Percentiles rank a stretch among this genome's conserved stretches.
These are phyloP conservation scores for Yamadazyma tumulicola DNA, from an alignment of 805 yeast genomes.

Conservation along the genomic window DNA sequence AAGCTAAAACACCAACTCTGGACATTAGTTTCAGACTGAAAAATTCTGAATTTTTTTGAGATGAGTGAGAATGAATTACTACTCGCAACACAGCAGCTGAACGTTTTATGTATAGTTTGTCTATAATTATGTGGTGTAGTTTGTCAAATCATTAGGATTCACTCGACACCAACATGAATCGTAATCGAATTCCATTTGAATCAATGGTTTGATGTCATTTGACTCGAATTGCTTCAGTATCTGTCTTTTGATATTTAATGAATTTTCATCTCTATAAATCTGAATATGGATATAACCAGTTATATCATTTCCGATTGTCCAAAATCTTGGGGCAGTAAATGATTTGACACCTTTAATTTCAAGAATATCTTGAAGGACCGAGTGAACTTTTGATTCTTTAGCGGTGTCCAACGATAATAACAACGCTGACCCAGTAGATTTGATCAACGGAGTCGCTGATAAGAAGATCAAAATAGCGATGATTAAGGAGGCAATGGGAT, in stretches of 20 bases:
- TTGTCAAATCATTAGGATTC: constrained; percentile 6
- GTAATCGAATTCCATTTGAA: constrained; percentile 66
- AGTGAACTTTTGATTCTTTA: constrained; percentile 62
- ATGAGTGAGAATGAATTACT: constrained; percentile 1
- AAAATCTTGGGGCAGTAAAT: constrained; percentile 85
- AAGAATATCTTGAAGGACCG: constrained; percentile 63
- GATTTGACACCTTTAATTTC: constrained; percentile 77
- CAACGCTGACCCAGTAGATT: constrained; percentile 73
- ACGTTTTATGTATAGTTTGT: background rate
- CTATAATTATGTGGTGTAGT: constrained; percentile 1
- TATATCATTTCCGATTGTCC: constrained; percentile 51
- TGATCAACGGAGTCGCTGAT: constrained; percentile 81
- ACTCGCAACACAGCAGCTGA: background rate
- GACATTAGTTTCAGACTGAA: constrained; percentile 55
- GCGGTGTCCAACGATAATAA: constrained; percentile 57
- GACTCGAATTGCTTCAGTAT: constrained; percentile 52
- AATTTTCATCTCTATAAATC: constrained; percentile 61
- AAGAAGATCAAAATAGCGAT: constrained; percentile 77
- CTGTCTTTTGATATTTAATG: constrained; percentile 54
- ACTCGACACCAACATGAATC: constrained; percentile 67
- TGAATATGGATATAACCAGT: constrained; percentile 82
- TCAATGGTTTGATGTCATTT: constrained; percentile 51
- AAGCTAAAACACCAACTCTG: constrained; percentile 85
- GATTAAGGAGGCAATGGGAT: constrained; percentile 86
- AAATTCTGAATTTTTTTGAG: constrained; percentile 1